Evolutionary conservation across 2,329 filamentous ascomycete species (phyloP), one percentile per base, ranked within the genome.

Genomic region (Aspergillus transmontanensis): DNA sequence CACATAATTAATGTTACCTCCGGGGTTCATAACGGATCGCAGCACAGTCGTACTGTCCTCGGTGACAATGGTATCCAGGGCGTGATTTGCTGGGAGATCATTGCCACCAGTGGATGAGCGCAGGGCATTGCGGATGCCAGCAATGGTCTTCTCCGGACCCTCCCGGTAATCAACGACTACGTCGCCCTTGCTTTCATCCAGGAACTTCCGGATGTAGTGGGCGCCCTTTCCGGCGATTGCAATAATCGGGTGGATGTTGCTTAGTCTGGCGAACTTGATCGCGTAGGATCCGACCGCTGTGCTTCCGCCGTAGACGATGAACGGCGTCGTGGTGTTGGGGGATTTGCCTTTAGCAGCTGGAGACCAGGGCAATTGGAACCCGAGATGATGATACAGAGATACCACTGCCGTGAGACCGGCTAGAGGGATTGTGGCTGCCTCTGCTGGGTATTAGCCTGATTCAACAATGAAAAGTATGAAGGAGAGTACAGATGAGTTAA

Each of bases 181-280:
- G 69, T 89, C 87, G 45, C 87, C 86, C 69, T 85, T 85, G 58
- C 72, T 74, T 11, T 73, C 72, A 69, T 87, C 83, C 60, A 89
- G 81, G 36, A 88, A 75, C 0, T 69, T 73, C 71, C 84, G 78
- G 4, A 89, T 85, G 66, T 84, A 84, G 2, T 80, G 69, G 10
- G 73, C 73, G 6, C 84, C 84, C 2, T 79, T 77, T 7, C 87
- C 87, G 0, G 87, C 86, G 9, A 90, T 79, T 63, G 81, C 83
- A 65, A 90, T 86, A 50, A 90, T 75, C 0, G 87, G 88, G 72
- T 89, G 86, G 64, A 90, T 85, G 70, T 86, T 85, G 63, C 81
- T 82, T 10, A 77, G 76, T 5, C 67, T 70, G 12, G 86, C 86
- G 19, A 89, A 78, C 72, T 90, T 85, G 50, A 89, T 75, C 0